Evolutionary conservation across 2,329 filamentous ascomycete species (phyloP).

Genomic region (Escovopsis sp.): DNA sequence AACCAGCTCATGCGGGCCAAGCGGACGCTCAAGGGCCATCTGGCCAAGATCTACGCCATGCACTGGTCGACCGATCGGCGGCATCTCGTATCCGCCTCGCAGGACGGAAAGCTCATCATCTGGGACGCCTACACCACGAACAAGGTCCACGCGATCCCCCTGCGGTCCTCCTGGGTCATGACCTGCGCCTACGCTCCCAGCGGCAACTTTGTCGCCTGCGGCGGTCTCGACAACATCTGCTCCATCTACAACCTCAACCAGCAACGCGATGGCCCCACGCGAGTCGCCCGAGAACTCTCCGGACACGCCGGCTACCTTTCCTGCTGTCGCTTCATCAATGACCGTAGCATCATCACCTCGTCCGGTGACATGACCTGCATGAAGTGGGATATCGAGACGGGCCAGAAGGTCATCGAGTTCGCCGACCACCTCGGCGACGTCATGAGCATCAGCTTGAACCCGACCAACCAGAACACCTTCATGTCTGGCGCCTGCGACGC

Average conservation of each 20-base stretch:
- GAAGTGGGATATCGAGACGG: conserved; percentile 98
- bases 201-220: conserved; percentile 95
- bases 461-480: conserved; percentile 97
- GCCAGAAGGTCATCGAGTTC: conserved; percentile 93
- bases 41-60: conserved; percentile 99
- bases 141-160: conserved; percentile 95
- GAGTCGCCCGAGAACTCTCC: conserved; percentile 87
- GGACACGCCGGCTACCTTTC: conserved; percentile 95
- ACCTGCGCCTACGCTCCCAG: conserved; percentile 97
- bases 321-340: conserved; percentile 98
- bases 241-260: conserved; percentile 98
- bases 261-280: conserved; percentile 84
- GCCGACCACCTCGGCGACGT: conserved; percentile 96
- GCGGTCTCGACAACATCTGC: conserved; percentile 98
- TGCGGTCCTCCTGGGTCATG: conserved; percentile 99
- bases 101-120: conserved; percentile 98
- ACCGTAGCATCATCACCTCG: conserved; percentile 91
- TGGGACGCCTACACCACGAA: conserved; percentile 99
- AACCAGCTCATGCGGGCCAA: conserved; percentile 94
- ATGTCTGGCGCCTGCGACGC: conserved; percentile 98
- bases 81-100: conserved; percentile 92
- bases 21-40: conserved; percentile 89
- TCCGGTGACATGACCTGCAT: conserved; percentile 99
- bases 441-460: conserved; percentile 99
- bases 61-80: conserved; percentile 98